These are phyloP conservation scores for Irpex sp. DNA, from an alignment of 1,284 basidiomycete genomes.

Conservation along the genomic window DNA sequence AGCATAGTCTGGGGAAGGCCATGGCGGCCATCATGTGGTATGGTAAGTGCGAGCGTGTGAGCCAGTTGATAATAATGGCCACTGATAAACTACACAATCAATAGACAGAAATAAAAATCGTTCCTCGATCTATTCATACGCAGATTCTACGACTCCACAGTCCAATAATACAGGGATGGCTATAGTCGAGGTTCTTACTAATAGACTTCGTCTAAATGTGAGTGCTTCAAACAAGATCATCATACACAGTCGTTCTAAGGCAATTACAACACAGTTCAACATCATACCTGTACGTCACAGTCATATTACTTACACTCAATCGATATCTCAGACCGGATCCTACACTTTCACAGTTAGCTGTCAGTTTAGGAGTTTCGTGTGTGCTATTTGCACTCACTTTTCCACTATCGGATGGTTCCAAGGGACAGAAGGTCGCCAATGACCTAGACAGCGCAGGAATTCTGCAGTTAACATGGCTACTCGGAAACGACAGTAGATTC, in stretches of 20 bases:
- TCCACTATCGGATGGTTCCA: background rate
- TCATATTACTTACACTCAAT: background rate
- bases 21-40: constrained; percentile 7
- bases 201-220: background rate
- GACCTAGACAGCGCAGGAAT: background rate
- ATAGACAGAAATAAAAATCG: too few species aligned
- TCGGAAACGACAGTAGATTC: constrained; percentile 3
- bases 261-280: background rate
- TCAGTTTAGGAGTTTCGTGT: background rate
- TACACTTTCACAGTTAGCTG: background rate
- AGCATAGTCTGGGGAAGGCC: background rate
- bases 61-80: too few species aligned
- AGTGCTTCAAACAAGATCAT: background rate
- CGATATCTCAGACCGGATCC: background rate
- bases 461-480: constrained; percentile 9
- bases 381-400: background rate
- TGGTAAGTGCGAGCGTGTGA: background rate
- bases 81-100: too few species aligned
- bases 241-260: too few species aligned
- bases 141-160: too few species aligned
- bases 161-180: too few species aligned
- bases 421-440: background rate
- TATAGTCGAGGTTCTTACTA: too few species aligned
- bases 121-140: too few species aligned
- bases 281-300: background rate